Percentiles rank a stretch among this genome's conserved stretches.
Evolutionary conservation across 2,329 filamentous ascomycete species (phyloP).

Genomic region (Fusarium equiseti): DNA sequence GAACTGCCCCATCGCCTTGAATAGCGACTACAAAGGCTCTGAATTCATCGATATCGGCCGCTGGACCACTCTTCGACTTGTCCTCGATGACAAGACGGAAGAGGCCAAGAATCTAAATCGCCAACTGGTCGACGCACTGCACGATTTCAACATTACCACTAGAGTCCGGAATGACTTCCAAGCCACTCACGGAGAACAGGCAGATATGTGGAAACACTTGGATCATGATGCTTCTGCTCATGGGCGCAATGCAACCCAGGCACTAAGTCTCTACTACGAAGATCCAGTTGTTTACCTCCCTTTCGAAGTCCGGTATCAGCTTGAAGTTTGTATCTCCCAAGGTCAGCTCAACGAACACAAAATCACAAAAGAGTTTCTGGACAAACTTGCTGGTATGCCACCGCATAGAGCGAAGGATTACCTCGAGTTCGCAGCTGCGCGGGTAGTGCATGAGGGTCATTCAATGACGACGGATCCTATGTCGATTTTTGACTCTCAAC

Average conservation of each 20-base stretch:
- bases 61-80: conserved; percentile 68
- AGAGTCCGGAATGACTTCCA: conserved; percentile 57
- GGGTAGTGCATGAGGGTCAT: conserved; percentile 51
- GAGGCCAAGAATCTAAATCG: conserved; percentile 52
- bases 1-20: conserved; percentile 55
- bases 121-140: conserved; percentile 65
- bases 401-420: conserved; percentile 69
- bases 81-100: conserved; percentile 49
- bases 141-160: conserved; percentile 78
- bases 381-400: conserved; percentile 63
- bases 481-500: conserved; percentile 68
- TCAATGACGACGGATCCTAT: conserved; percentile 64
- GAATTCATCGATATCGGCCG: conserved; percentile 65
- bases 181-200: conserved; percentile 45
- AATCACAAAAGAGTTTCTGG: conserved; percentile 75
- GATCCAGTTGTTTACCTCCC: conserved; percentile 58
- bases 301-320: conserved; percentile 85
- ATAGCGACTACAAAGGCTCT: conserved; percentile 51
- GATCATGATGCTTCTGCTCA: conserved; percentile 40
- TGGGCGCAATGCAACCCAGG: conserved; percentile 46
- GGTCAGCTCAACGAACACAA: conserved; percentile 81
- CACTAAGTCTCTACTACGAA: conserved; percentile 41
- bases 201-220: conserved; percentile 50
- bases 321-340: conserved; percentile 92
- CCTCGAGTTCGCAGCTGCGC: conserved; percentile 77